Conservation (phyloP, 768 basidiomycete genomes). For the Boletellus ananas region DNA sequence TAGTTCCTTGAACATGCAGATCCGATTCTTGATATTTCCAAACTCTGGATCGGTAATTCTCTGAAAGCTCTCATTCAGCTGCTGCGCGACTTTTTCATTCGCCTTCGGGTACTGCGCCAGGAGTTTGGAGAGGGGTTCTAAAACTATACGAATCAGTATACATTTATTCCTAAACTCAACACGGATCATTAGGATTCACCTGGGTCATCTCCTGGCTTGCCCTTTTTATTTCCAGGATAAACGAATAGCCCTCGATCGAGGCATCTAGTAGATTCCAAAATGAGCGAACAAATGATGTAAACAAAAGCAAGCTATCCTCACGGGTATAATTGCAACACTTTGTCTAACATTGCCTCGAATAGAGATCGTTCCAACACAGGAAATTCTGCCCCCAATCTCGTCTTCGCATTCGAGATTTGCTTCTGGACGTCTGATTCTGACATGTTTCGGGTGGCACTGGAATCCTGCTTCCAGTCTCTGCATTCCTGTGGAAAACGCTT, state of each 20-base stretch:
- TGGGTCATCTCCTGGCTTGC: not conserved
- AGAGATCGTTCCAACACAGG: slow-evolving; percentile 14
- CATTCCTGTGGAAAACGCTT: slow-evolving; percentile 24
- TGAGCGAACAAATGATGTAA: not conserved
- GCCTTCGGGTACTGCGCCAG: slow-evolving; percentile 15
- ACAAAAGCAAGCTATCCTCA: not conserved
- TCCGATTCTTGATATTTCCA: slow-evolving; percentile 11
- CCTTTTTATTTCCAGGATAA: not conserved
- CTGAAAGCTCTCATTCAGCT: not conserved
- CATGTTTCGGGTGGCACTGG: not conserved
- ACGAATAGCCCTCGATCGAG: slow-evolving; percentile 16
- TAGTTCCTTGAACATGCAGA: slow-evolving; percentile 12
- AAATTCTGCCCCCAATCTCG: slow-evolving; percentile 4
- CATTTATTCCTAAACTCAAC: not conserved
- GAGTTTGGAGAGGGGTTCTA: slow-evolving; percentile 11
- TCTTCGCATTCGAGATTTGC: not conserved
- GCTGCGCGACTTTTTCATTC: not conserved
- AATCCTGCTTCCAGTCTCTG: slow-evolving; percentile 20
- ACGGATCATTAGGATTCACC: slow-evolving; percentile 6
- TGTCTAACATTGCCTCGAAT: slow-evolving; percentile 25
- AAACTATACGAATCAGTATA: not conserved
- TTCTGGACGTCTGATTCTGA: not conserved
- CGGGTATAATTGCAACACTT: slow-evolving; percentile 22
- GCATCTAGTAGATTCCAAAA: not conserved
- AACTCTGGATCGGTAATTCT: slow-evolving; percentile 11